Percentiles rank a stretch among this genome's conserved stretches.
Conservation (phyloP, 2,329 filamentous ascomycete genomes). For the Sclerotinia borealis region DNA sequence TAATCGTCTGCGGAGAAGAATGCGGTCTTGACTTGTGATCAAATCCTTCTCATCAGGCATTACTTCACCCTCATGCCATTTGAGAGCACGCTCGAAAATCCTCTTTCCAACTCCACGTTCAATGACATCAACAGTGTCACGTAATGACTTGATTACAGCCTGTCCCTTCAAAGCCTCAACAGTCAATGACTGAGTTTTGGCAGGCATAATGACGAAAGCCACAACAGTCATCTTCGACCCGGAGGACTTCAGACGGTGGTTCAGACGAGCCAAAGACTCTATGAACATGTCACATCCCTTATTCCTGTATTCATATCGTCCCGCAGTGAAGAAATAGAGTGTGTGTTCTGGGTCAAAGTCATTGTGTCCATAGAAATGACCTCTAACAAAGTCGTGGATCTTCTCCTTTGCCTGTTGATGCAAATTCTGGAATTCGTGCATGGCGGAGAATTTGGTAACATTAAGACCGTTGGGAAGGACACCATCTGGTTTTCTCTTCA, state of each 20-base stretch:
- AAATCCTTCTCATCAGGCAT: conserved; percentile 96
- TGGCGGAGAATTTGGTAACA: conserved; percentile 96
- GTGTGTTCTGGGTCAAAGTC: conserved; percentile 97
- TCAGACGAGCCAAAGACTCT: conserved; percentile 87
- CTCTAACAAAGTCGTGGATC: conserved; percentile 96
- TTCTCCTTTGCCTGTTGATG: conserved; percentile 96
- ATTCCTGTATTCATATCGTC: conserved; percentile 95
- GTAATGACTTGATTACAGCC: conserved; percentile 91
- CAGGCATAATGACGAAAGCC: conserved; percentile 98
- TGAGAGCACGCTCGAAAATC: conserved; percentile 87
- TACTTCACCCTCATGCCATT: conserved; percentile 91
- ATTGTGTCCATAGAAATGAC: conserved; percentile 97
- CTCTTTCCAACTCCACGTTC: conserved; percentile 88
- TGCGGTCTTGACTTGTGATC: conserved; percentile 84
- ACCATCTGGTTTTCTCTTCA: conserved; percentile 96
- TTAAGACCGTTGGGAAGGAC: conserved; percentile 96
- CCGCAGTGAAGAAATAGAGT: conserved; percentile 94
- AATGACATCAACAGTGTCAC: conserved; percentile 89
- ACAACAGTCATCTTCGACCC: conserved; percentile 92
- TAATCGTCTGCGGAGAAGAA: conserved; percentile 81
- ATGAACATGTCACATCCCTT: conserved; percentile 99
- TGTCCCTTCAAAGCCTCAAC: conserved; percentile 96
- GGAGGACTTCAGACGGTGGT: conserved; percentile 79
- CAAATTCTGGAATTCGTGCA: conserved; percentile 98
- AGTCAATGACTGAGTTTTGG: conserved; percentile 88